Evolutionary conservation across 202 grass and related monocot genomes (phyloP).

Genomic region (Setaria viridis): DNA sequence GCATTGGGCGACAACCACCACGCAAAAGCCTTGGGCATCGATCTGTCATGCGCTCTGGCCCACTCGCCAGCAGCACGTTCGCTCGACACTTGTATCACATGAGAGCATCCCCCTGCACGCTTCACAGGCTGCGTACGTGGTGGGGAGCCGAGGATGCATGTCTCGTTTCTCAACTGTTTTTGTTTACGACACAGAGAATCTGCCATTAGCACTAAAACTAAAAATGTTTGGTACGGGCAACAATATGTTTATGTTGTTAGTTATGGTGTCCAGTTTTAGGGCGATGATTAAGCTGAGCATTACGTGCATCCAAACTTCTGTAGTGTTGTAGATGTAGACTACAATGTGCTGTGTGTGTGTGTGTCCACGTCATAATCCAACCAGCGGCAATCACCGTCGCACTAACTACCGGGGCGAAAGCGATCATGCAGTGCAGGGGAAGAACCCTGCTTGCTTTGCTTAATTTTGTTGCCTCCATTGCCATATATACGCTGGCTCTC

Average conservation of each 20-base stretch:
- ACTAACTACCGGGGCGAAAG: not conserved
- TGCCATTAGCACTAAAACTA: not conserved
- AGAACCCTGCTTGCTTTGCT: not conserved
- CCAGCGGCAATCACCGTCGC: not conserved
- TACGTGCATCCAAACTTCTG: not conserved
- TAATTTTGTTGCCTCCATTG: not conserved
- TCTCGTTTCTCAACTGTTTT: not conserved
- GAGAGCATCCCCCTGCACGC: not conserved
- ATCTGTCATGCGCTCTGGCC: not conserved
- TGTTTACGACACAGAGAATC: not conserved
- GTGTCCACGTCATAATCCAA: no score
- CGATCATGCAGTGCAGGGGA: not conserved
- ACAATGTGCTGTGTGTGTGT: no score
- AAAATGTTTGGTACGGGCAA: not conserved
- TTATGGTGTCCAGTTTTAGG: not conserved
- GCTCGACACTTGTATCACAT: slow-evolving; percentile 1
- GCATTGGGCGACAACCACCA: not conserved
- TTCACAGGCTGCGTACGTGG: not conserved
- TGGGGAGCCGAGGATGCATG: not conserved
- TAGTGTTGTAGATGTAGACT: no score
- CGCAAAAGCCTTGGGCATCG: no score
- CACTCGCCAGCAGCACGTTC: not conserved
- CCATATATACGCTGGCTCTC: not conserved
- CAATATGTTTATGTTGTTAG: not conserved
- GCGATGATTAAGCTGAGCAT: not conserved